Percentiles rank a stretch among this genome's conserved stretches.
These are phyloP conservation scores for Atalantia buxifolia DNA, from an alignment of 345 rosid species.

Conservation along the genomic window DNA sequence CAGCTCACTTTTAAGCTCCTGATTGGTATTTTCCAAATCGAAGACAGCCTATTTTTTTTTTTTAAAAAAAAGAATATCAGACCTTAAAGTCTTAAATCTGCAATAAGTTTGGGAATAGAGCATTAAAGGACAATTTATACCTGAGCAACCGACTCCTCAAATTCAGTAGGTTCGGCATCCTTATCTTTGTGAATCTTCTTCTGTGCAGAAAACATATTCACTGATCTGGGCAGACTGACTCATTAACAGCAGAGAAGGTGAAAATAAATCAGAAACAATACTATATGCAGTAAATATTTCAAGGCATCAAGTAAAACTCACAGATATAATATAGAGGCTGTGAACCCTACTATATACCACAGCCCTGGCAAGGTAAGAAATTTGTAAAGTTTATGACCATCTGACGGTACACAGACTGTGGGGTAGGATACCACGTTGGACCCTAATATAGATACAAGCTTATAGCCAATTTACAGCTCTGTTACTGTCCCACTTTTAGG, in stretches of 20 bases:
- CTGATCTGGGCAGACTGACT: not conserved
- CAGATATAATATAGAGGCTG: no score
- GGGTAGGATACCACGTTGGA: no score
- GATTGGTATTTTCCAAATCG: conserved; percentile 78
- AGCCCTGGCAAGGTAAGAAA: not conserved
- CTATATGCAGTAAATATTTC: no score
- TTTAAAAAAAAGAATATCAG: not conserved
- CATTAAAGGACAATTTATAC: conserved; percentile 21
- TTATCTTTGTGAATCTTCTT: conserved; percentile 80
- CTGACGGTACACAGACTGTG: no score
- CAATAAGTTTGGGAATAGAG: not conserved
- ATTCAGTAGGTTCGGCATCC: conserved; percentile 72
- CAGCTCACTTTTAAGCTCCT: conserved; percentile 78
- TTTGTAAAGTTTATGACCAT: no score
- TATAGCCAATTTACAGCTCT: not conserved
- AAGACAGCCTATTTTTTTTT: conserved; percentile 64
- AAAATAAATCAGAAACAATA: not conserved
- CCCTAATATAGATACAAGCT: not conserved
- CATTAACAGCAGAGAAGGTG: not conserved
- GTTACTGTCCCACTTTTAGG: not conserved
- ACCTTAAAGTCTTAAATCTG: not conserved
- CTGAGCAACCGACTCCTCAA: conserved; percentile 88
- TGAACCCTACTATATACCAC: no score
- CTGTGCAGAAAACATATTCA: conserved; percentile 67
- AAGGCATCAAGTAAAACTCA: no score